Conservation (phyloP, 2,329 filamentous ascomycete genomes). For the Talaromyces sp. region DNA sequence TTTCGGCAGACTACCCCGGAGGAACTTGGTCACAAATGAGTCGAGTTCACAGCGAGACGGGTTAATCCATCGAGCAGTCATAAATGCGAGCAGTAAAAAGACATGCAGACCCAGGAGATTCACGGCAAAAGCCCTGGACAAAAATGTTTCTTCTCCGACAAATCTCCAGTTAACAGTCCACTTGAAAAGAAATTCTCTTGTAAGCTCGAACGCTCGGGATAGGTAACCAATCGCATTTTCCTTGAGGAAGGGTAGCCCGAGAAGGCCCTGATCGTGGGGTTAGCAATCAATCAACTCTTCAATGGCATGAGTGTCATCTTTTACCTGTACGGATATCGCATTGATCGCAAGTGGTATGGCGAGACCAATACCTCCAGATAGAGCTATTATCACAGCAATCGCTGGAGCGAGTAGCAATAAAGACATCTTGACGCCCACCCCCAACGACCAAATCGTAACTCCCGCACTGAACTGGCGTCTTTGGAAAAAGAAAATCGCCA, state of each 20-base stretch:
- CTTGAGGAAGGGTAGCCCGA: slow-evolving; percentile 62
- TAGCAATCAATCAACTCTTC: background rate
- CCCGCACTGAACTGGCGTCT: slow-evolving; percentile 67
- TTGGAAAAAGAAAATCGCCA: slow-evolving; percentile 74
- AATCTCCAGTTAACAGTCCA: slow-evolving; percentile 99
- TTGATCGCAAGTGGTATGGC: slow-evolving; percentile 65
- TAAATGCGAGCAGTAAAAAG: slow-evolving; percentile 61
- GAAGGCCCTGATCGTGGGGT: slow-evolving; percentile 37
- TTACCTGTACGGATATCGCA: slow-evolving; percentile 73
- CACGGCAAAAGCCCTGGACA: slow-evolving; percentile 65
- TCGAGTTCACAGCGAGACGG: slow-evolving; percentile 57
- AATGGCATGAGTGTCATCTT: slow-evolving; percentile 17
- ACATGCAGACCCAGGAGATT: slow-evolving; percentile 62
- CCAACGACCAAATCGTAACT: slow-evolving; percentile 67
- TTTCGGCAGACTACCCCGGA: slow-evolving; percentile 52
- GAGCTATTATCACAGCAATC: slow-evolving; percentile 68
- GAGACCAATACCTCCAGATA: slow-evolving; percentile 62
- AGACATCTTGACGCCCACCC: slow-evolving; percentile 93
- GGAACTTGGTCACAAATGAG: slow-evolving; percentile 49
- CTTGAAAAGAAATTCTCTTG: slow-evolving; percentile 85
- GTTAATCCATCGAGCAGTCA: slow-evolving; percentile 64
- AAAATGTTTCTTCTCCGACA: slow-evolving; percentile 74
- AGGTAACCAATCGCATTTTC: slow-evolving; percentile 67
- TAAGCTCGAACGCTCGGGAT: slow-evolving; percentile 81
- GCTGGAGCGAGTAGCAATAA: slow-evolving; percentile 77